These are phyloP conservation scores for Kernera saxatilis DNA, from an alignment of 345 rosid species.

Conservation along the genomic window DNA sequence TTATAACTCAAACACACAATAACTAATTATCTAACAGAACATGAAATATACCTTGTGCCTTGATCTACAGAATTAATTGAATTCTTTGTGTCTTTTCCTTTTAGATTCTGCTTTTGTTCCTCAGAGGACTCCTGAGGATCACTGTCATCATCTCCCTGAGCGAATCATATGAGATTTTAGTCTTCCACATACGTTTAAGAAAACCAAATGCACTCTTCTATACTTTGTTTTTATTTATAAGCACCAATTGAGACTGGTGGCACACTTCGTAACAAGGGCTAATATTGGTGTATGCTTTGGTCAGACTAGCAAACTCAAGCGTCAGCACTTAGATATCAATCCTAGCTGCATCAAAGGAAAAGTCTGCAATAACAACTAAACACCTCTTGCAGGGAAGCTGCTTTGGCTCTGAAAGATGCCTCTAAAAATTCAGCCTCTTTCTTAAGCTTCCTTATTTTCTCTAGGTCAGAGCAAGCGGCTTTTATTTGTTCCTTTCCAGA, in stretches of 20 bases:
- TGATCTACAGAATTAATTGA: constrained; percentile 32
- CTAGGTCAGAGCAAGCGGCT: constrained; percentile 97
- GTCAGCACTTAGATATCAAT: not conserved
- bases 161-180: constrained; percentile 25
- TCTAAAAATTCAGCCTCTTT: constrained; percentile 98
- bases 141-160: constrained; percentile 60
- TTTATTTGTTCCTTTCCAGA: constrained; percentile 83
- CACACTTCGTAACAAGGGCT: not conserved
- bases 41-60: constrained; percentile 44
- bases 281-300: not conserved
- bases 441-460: constrained; percentile 91
- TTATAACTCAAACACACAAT: constrained; percentile 1
- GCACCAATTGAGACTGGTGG: not conserved
- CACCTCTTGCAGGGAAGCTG: constrained; percentile 81
- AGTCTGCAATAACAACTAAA: not conserved
- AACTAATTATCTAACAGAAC: not conserved
- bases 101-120: constrained; percentile 39
- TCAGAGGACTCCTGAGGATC: constrained; percentile 37
- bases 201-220: constrained; percentile 5
- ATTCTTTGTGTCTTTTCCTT: constrained; percentile 39
- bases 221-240: not conserved
- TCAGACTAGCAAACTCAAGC: constrained; percentile 5
- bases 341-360: not conserved
- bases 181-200: not conserved
- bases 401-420: constrained; percentile 95